Evolutionary conservation across 1,284 basidiomycete species (phyloP), one percentile per base, ranked within the genome.

Genomic region (Tilletia indica): DNA sequence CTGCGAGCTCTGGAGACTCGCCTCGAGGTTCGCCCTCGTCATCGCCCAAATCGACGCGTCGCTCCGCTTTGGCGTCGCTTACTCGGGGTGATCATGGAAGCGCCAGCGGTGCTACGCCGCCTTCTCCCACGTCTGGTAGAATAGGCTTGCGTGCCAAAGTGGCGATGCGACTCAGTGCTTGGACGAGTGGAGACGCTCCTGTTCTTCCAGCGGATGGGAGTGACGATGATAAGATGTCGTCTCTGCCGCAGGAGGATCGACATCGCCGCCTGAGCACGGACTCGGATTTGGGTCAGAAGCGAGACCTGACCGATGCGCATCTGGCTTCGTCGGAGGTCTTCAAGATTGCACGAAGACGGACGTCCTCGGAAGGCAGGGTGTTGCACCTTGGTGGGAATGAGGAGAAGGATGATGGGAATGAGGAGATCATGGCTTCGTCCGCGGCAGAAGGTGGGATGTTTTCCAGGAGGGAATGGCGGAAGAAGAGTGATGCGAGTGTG

Each of bases 201-300:
- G 42, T 45, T 45, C 42, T 45, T 45, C 42, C 42, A 45, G 42
- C 9, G 42, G 42, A 14, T 9, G 42, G 42, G 42, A 14, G 42
- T 9, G 42, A 31, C 5, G 56, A 58, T 58, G 16, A n/a, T 31
- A 25, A 58, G 11, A 54, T 25, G 51, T 31, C 25, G 25, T 31
- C 25, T 45, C 21, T 31, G 56, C 25, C 56, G 34, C 51, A n/a
- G 51, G 25, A 58, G 56, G 12, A 12, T 12, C 56, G 56, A 31
- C 25, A 58, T 14, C 56, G 56, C 12, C 56, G 56, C 0, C 38
- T 38, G 3, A 64, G 61, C 34, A 39, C 61, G 16, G 61, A 42
- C 16, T 39, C 61, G 1, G 61, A 64, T 36, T 16, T 58, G 56
- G 56, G 56, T 31, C 56, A 58, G 56, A 58, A 58, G 56, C 56